Percentiles rank a stretch among this genome's conserved stretches.
phyloP scores from a whole-genome alignment of 371 early-diverging fungal species.

The Fennellomyces sp. region DNA sequence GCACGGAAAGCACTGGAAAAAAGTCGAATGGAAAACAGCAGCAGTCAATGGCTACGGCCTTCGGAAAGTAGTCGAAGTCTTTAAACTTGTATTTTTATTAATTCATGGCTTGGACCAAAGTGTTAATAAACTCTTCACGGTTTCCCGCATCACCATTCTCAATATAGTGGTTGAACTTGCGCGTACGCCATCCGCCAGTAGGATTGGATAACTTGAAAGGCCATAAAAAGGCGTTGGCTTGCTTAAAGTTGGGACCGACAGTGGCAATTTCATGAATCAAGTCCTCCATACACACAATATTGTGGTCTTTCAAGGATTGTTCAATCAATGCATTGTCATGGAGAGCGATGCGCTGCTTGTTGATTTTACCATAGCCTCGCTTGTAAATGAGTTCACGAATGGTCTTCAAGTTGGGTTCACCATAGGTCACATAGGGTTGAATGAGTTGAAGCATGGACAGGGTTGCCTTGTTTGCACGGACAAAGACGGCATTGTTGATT shows the following conservation, averaged over 20 bases:
- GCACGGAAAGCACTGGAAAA: constrained; percentile 23
- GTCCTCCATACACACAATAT: constrained; percentile 98
- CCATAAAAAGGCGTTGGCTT: constrained; percentile 98
- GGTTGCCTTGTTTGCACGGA: constrained; percentile 98
- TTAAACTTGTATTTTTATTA: constrained; percentile 43
- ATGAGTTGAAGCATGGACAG: constrained; percentile 98
- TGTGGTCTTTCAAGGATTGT: constrained; percentile 91
- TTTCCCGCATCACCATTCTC: constrained; percentile 96
- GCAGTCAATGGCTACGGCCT: constrained; percentile 32
- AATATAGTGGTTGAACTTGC: constrained; percentile 97
- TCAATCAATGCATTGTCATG: constrained; percentile 97
- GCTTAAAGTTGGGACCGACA: constrained; percentile 89
- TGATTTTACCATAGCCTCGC: constrained; percentile 98
- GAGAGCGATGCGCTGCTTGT: constrained; percentile 96
- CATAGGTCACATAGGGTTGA: constrained; percentile 97
- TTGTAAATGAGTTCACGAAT: constrained; percentile 99
- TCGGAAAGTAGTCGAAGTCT: constrained; percentile 25
- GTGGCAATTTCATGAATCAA: constrained; percentile 99
- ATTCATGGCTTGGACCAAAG: constrained; percentile 93
- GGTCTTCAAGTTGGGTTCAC: constrained; percentile 98
- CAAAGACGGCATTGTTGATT: constrained; percentile 99
- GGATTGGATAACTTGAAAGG: constrained; percentile 99
- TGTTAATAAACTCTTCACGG: constrained; percentile 93
- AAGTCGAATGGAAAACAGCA: constrained; percentile 29
- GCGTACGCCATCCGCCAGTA: constrained; percentile 93